Base-by-base conservation (phyloP, 345 rosid genomes). In the Conringia planisiliqua region DNA sequence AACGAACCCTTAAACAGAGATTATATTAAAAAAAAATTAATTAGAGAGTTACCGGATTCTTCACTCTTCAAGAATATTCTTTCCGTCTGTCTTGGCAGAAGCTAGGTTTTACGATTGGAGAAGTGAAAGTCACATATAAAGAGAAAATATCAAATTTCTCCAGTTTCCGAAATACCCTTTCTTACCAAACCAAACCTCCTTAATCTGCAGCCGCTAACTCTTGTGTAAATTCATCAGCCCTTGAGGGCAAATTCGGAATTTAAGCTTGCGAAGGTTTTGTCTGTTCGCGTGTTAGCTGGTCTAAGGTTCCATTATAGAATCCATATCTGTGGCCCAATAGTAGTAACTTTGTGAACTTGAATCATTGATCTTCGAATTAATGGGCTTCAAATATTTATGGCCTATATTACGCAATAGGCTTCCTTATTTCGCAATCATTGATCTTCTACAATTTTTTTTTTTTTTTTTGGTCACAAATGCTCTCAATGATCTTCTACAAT, bases 211-310 rank as follows among this genome's bases (percentile, higher is more conserved):
- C 76, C 44, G 40, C 62, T 18, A 62, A 12, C 62, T 62, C 40
- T 55, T 55, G 18, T 10, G 71, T 73, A 64, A 64, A 42, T 55
- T 56, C 66, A 47, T 47, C 20, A 33, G 60, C 10, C 35, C 52
- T 18, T 38, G 51, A 66, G 78, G 78, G n/a, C 0, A 56, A 65
- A 56, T 44, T 20, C n/a, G 71, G 77, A 42, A 63, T 63, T 50
- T 54, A 12, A 20, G 0, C 32, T 5, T 13, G 20, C 5, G n/a
- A 27, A 0, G 26, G 0, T 7, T 33, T 54, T 68, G 72, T 40
- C 5, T 54, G 50, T 35, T 67, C 51, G 51, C 8, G 35, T 32
- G 8, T 32, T 32, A 32, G 35, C 8, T 42, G 17, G 12, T n/a
- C n/a, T n/a, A 22, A 7, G 36, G 36, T 33, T 33, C 51, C 1